Evolutionary conservation across 139 green algal genomes (phyloP), one percentile per base, ranked within the genome.

Genomic region (Ulvella scutata): DNA sequence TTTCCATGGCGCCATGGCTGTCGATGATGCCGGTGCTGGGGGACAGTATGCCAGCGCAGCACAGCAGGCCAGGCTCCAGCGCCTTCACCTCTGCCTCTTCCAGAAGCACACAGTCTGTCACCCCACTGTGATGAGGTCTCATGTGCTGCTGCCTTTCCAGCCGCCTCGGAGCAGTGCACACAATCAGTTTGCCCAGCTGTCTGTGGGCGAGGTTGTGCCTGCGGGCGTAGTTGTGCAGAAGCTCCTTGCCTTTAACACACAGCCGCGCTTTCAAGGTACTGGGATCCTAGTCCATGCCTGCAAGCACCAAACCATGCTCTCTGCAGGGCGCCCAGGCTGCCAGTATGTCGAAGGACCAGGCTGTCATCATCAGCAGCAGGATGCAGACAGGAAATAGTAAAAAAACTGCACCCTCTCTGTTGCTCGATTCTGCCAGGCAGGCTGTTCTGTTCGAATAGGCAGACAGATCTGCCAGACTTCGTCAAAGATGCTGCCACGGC

Each of bases 261-360:
- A 93, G 62, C 2, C 72, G 62, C 3, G 89, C 87, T 81, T 95
- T 96, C 7, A 96, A 79, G 76, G 79, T 90, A 37, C 84, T 86
- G 7, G 60, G 80, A 0, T 85, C 82, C 83, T 97, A 97, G 77
- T 97, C 95, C 20, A 97, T 79, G 23, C 92, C 92, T 74, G 83
- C 36, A 43, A 3, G n/a, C 9, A 51, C 31, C 13, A 51, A 10
- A 43, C 74, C 10, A 76, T 35, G 7, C 17, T 77, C 21, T 77
- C 31, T 9, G 40, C 31, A 2, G 20, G 31, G n/a, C 17, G 40
- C 2, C 28, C 21, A 31, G 37, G 3, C 17, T 4, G 2, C 75
- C 13, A 9, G 28, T 38, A 3, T 21, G n/a, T 31, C 28, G 4
- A 44, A 78, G 36, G 4, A 28, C 34, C 9, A 73, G 35, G 37